A percentile compares a stretch with the other conserved stretches of the same genome.
phyloP scores from a whole-genome alignment of 2,329 filamentous ascomycete genomes.

The Fusarium fujikuroi region DNA sequence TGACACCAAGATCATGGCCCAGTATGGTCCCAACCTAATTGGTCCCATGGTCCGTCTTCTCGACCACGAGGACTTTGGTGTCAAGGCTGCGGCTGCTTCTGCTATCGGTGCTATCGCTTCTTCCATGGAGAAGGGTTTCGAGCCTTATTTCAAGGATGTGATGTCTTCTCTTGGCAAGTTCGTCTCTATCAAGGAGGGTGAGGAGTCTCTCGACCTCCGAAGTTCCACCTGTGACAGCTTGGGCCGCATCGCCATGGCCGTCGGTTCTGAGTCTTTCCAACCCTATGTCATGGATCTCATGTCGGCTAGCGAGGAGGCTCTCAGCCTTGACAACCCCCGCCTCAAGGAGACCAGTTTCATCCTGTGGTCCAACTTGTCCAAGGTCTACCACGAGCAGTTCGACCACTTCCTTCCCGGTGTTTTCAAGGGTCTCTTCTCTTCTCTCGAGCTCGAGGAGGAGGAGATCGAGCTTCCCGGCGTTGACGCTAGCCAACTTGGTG shows the following conservation, averaged over 20 bases:
- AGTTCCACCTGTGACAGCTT: slow-evolving; percentile 92
- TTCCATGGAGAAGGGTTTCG: slow-evolving; percentile 83
- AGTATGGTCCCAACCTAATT: slow-evolving; percentile 85
- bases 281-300: slow-evolving; percentile 92
- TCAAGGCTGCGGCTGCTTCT: slow-evolving; percentile 89
- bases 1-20: slow-evolving; percentile 77
- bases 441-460: slow-evolving; percentile 87
- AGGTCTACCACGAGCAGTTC: slow-evolving; percentile 90
- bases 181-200: slow-evolving; percentile 85
- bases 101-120: slow-evolving; percentile 92
- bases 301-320: slow-evolving; percentile 89
- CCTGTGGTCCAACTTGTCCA: slow-evolving; percentile 92
- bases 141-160: slow-evolving; percentile 89
- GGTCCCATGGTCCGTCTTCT: slow-evolving; percentile 87
- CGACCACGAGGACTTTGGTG: slow-evolving; percentile 83
- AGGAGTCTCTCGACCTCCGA: slow-evolving; percentile 89
- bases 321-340: slow-evolving; percentile 87
- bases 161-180: slow-evolving; percentile 91
- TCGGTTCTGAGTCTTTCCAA: slow-evolving; percentile 87
- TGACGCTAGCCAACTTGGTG: slow-evolving; percentile 69
- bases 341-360: slow-evolving; percentile 98
- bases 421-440: slow-evolving; percentile 83
- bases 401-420: slow-evolving; percentile 81
- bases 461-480: slow-evolving; percentile 81
- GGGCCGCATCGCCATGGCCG: slow-evolving; percentile 90